phyloP scores from a whole-genome alignment of 306 rosid species.

The Vigna angularis region DNA sequence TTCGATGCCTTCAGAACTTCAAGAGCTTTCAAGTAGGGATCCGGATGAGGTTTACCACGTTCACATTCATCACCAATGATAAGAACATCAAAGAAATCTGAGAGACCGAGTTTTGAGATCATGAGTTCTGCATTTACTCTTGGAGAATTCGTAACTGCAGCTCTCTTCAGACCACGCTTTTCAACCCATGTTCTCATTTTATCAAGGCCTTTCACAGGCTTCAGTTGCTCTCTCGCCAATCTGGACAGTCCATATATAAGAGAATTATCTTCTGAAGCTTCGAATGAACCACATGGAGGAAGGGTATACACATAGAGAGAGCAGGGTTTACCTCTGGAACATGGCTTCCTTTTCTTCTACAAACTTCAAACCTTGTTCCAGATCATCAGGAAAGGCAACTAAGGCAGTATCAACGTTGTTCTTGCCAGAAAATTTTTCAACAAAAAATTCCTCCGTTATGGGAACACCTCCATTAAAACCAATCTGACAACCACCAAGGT shows the following conservation, averaged over 20 bases:
- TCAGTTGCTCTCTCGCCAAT: slow-evolving; percentile 69
- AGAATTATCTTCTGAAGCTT: slow-evolving; percentile 32
- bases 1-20: slow-evolving; percentile 78
- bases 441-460: slow-evolving; percentile 76
- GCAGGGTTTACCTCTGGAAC: slow-evolving; percentile 70
- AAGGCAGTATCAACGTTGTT: slow-evolving; percentile 77
- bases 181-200: slow-evolving; percentile 86
- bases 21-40: slow-evolving; percentile 89
- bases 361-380: slow-evolving; percentile 79
- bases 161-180: slow-evolving; percentile 78
- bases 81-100: slow-evolving; percentile 78
- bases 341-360: slow-evolving; percentile 80
- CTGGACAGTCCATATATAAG: slow-evolving; percentile 55
- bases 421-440: slow-evolving; percentile 72
- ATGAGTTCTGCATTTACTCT: slow-evolving; percentile 86
- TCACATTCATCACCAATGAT: slow-evolving; percentile 84
- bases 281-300: slow-evolving; percentile 11
- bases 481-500: slow-evolving; percentile 59
- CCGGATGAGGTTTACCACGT: slow-evolving; percentile 88
- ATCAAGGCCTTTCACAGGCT: slow-evolving; percentile 74
- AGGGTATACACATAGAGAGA: not conserved
- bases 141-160: slow-evolving; percentile 99
- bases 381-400: slow-evolving; percentile 73
- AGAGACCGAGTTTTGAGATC: slow-evolving; percentile 76
- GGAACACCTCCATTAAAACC: slow-evolving; percentile 94